phyloP scores from a whole-genome alignment of 2,329 filamentous ascomycete species.

The Talaromyces sp. region DNA sequence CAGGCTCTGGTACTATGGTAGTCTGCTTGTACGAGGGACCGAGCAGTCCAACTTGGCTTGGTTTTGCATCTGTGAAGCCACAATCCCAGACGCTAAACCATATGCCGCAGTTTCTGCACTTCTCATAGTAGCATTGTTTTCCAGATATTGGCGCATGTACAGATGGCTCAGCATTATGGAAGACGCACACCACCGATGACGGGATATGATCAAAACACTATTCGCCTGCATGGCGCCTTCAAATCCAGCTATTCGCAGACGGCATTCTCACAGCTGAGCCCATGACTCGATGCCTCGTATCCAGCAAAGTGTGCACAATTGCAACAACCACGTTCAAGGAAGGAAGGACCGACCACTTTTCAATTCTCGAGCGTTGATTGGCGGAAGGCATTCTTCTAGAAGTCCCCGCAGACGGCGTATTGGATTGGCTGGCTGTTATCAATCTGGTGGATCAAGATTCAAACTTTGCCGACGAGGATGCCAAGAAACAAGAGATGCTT shows the following conservation, averaged over 20 bases:
- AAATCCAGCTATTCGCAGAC: not conserved
- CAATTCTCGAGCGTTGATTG: too few species aligned
- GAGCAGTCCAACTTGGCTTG: too few species aligned
- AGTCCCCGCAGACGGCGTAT: not conserved
- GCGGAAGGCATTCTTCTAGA: not conserved
- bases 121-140: not conserved
- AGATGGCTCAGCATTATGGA: not conserved
- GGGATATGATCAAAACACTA: not conserved
- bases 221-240: not conserved
- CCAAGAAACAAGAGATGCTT: not conserved
- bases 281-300: too few species aligned
- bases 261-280: not conserved
- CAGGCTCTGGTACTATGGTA: not conserved
- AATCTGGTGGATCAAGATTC: too few species aligned
- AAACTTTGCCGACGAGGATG: not conserved
- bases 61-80: not conserved
- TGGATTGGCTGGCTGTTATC: not conserved
- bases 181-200: not conserved
- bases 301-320: too few species aligned
- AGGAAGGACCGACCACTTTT: not conserved
- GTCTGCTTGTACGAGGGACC: not conserved
- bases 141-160: not conserved
- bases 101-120: not conserved
- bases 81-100: not conserved
- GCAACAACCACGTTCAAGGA: not conserved